phyloP scores from a whole-genome alignment of 2,329 filamentous ascomycete genomes.

The Monilinia fructicola region DNA sequence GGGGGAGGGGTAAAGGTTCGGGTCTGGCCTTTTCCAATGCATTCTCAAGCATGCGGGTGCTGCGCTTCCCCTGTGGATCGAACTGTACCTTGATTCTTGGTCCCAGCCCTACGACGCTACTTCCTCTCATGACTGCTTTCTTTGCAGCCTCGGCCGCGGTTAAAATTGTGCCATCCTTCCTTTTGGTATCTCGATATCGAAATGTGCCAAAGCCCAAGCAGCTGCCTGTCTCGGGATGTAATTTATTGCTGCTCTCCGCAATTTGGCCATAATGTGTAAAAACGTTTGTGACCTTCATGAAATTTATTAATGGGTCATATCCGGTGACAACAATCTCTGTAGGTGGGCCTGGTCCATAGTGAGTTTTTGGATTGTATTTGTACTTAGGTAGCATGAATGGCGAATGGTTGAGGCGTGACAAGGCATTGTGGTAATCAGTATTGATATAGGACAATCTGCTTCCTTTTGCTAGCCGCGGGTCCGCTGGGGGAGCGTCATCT shows the following conservation, averaged over 20 bases:
- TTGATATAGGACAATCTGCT: conserved; percentile 67
- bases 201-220: conserved; percentile 93
- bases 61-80: conserved; percentile 84
- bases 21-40: conserved; percentile 65
- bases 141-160: conserved; percentile 79
- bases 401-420: conserved; percentile 67
- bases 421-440: conserved; percentile 66
- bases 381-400: conserved; percentile 83
- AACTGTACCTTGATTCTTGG: conserved; percentile 73
- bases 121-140: conserved; percentile 72
- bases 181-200: conserved; percentile 74
- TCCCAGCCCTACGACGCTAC: conserved; percentile 74
- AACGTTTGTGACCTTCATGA: conserved; percentile 71
- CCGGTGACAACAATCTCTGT: conserved; percentile 91
- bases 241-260: conserved; percentile 86
- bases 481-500: conserved; percentile 75
- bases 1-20: conserved; percentile 34
- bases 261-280: conserved; percentile 86
- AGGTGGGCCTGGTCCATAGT: conserved; percentile 83
- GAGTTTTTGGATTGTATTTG: conserved; percentile 76
- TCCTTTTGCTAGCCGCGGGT: conserved; percentile 76
- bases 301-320: conserved; percentile 87
- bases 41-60: conserved; percentile 73
- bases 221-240: conserved; percentile 90
- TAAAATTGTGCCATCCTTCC: conserved; percentile 46